phyloP scores from a whole-genome alignment of 2,329 filamentous ascomycete genomes.

The Aspergillus fructus region DNA sequence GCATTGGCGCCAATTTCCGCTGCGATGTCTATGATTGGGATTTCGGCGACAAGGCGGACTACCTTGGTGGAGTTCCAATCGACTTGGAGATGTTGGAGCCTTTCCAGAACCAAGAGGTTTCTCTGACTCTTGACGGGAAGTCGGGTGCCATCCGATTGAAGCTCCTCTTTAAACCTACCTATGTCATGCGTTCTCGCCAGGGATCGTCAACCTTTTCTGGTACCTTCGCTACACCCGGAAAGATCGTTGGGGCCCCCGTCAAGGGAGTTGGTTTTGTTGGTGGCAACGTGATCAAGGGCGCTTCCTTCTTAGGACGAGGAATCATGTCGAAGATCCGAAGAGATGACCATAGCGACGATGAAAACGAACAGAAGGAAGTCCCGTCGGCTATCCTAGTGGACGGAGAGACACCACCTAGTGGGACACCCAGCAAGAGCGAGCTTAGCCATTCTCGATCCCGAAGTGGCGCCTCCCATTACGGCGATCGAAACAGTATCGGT shows the following conservation, averaged over 20 bases:
- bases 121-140: slow-evolving; percentile 78
- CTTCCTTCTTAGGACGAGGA: slow-evolving; percentile 83
- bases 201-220: slow-evolving; percentile 91
- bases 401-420: slow-evolving; percentile 16
- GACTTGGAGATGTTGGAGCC: slow-evolving; percentile 79
- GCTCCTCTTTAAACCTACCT: slow-evolving; percentile 89
- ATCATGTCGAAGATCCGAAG: slow-evolving; percentile 62
- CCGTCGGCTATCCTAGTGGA: slow-evolving; percentile 31
- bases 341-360: slow-evolving; percentile 29
- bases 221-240: slow-evolving; percentile 81
- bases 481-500: slow-evolving; percentile 53
- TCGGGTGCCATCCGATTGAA: slow-evolving; percentile 79
- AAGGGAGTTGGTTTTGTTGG: slow-evolving; percentile 84
- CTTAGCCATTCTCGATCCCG: slow-evolving; percentile 47
- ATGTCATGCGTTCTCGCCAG: slow-evolving; percentile 81
- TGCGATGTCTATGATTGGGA: slow-evolving; percentile 93
- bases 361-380: slow-evolving; percentile 22
- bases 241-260: slow-evolving; percentile 92
- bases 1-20: slow-evolving; percentile 79
- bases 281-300: slow-evolving; percentile 82
- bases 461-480: slow-evolving; percentile 52
- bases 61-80: slow-evolving; percentile 74
- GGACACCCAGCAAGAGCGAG: slow-evolving; percentile 16
- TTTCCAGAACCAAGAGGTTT: slow-evolving; percentile 75
- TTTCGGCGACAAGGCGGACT: slow-evolving; percentile 91